Percentiles rank a stretch among this genome's conserved stretches.
Evolutionary conservation across 225 moss, liverwort and hornwort species (phyloP).

Genomic region (Polytrichum formosum): DNA sequence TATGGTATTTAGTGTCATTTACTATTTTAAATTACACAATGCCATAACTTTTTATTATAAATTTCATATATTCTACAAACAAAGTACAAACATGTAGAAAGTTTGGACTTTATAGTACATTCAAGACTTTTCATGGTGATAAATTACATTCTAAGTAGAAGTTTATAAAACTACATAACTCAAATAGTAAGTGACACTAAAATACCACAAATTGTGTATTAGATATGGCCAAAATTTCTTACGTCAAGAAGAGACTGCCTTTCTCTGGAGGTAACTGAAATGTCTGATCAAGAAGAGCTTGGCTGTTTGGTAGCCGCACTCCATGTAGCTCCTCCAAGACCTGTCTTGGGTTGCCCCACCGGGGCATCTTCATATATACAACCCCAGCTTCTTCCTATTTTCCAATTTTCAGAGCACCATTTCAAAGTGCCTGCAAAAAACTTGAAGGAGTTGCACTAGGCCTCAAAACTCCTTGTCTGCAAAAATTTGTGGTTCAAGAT

Average conservation of each 20-base stretch:
- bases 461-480: too few relatives aligned
- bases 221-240: slow-evolving; percentile 14
- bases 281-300: slow-evolving; percentile 16
- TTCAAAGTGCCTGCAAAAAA: too few relatives aligned
- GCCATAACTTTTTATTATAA: too few relatives aligned
- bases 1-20: too few relatives aligned
- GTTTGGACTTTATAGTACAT: neutral
- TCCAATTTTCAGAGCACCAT: slow-evolving; percentile 9
- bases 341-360: slow-evolving; percentile 12
- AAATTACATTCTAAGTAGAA: neutral
- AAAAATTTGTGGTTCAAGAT: too few relatives aligned
- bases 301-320: slow-evolving; percentile 13
- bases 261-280: slow-evolving; percentile 9
- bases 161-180: neutral
- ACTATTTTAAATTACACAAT: too few relatives aligned
- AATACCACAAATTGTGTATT: neutral
- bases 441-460: too few relatives aligned
- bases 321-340: slow-evolving; percentile 20
- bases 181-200: too few relatives aligned
- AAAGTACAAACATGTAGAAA: neutral
- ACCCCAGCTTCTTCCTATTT: slow-evolving; percentile 6
- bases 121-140: neutral
- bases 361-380: slow-evolving; percentile 22
- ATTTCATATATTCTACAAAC: too few relatives aligned
- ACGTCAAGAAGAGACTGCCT: slow-evolving; percentile 23